Evolutionary conservation across 2,329 filamentous ascomycete genomes (phyloP), one percentile per base, ranked within the genome.

Genomic region (Colletotrichum sp.): DNA sequence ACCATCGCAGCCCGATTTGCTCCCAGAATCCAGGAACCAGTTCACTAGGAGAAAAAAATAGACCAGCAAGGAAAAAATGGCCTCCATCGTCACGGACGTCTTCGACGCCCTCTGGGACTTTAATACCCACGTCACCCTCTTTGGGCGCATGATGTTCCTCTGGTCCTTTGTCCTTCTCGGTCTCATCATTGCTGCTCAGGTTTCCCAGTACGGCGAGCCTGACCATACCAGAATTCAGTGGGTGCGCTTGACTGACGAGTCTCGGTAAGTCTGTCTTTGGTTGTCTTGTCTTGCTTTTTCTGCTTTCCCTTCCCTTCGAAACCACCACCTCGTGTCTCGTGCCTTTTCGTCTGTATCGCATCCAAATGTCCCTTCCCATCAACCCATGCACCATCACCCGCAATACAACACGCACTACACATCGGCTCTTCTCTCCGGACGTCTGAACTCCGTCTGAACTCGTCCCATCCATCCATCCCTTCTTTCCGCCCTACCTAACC

Each of bases 101-200:
- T 18, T 76, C 12, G 43, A 64, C 2, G 18, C 52, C 38, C 75
- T 76, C 66, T 72, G 73, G 48, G 75, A 75, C 68, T 77, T 69
- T 66, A 72, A 75, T 62, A 68, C 55, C 55, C 73, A 77, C 61
- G 65, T 76, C 52, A 67, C 69, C 34, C 72, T 71, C 8, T 65
- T 78, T 60, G 77, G 79, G n/a, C 78, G 78, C 18, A 74, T 80
- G 70, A 58, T 77, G 62, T 55, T 77, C 28, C 68, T 80, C 43
- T 75, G 77, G 66, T 62, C 68, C 38, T 80, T 79, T 38, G 65
- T 78, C 43, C n/a, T 74, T 8, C 64, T 77, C 28, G 79, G 79
- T 21, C 70, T 80, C 43, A 56, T 80, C 24, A 64, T 80, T 55
- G 76, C 75, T n/a, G 71, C 78, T 18, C 79, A 80, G 67, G 48